phyloP scores from a whole-genome alignment of 192 early-diverging fungal genomes.

The Phycomyces blakesleeanus region DNA sequence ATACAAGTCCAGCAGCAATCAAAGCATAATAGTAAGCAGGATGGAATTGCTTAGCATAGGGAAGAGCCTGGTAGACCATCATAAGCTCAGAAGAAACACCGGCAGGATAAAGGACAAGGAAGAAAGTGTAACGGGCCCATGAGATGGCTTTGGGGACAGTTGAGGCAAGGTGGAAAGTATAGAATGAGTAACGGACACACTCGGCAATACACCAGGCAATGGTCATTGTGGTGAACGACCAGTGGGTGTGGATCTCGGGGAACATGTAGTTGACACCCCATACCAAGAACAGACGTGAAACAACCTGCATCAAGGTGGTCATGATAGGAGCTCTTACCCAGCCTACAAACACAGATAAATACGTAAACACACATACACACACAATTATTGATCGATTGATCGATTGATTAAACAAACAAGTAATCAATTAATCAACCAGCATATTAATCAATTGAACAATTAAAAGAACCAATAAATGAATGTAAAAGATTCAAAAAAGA shows the following conservation, averaged over 20 bases:
- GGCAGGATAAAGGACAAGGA: slow-evolving; percentile 88
- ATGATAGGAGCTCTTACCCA: slow-evolving; percentile 77
- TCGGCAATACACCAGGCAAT: slow-evolving; percentile 93
- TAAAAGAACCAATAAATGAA: too few species aligned
- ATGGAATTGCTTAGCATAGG: slow-evolving; percentile 48
- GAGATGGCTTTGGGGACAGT: slow-evolving; percentile 51
- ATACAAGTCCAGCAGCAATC: slow-evolving; percentile 55
- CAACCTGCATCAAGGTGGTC: slow-evolving; percentile 84
- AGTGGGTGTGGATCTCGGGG: slow-evolving; percentile 61
- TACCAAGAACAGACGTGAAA: slow-evolving; percentile 79
- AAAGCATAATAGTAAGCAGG: slow-evolving; percentile 57
- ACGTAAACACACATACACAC: background rate
- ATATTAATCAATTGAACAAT: too few species aligned
- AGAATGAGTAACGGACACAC: slow-evolving; percentile 88
- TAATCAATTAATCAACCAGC: too few species aligned
- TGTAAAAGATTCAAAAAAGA: too few species aligned
- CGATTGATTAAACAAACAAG: too few species aligned
- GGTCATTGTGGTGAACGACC: slow-evolving; percentile 76
- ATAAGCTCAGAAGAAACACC: slow-evolving; percentile 84
- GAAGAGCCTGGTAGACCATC: slow-evolving; percentile 70
- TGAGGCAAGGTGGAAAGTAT: slow-evolving; percentile 68
- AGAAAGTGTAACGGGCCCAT: slow-evolving; percentile 90
- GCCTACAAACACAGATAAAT: slow-evolving; percentile 43
- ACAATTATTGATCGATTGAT: background rate
- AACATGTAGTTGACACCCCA: slow-evolving; percentile 77